Conservation (phyloP, 441 rosid species). For the Pelargonium citronellum region DNA sequence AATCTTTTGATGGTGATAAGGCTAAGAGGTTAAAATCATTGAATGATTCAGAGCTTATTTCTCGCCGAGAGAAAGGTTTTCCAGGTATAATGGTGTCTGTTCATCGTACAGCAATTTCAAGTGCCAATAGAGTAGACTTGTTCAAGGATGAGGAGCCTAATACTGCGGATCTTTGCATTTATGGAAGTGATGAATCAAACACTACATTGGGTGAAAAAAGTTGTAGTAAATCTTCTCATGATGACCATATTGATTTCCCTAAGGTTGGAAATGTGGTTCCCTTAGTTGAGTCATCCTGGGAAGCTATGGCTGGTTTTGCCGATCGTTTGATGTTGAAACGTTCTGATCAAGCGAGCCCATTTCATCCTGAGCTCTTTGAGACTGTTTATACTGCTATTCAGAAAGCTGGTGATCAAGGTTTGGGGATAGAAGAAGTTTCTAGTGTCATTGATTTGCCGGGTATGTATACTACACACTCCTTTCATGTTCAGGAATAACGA, state of each 20-base stretch:
- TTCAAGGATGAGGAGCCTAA: slow-evolving; percentile 40
- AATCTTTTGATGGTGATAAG: slow-evolving; percentile 41
- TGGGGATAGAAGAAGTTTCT: slow-evolving; percentile 59
- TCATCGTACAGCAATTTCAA: slow-evolving; percentile 38
- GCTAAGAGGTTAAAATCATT: slow-evolving; percentile 57
- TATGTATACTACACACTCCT: slow-evolving; percentile 17
- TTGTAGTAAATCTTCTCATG: slow-evolving; percentile 28
- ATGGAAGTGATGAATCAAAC: slow-evolving; percentile 31
- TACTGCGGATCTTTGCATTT: slow-evolving; percentile 17
- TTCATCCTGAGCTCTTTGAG: slow-evolving; percentile 48
- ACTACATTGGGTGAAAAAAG: slow-evolving; percentile 25
- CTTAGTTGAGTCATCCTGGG: slow-evolving; percentile 56
- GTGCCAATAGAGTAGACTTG: slow-evolving; percentile 43
- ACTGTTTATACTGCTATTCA: slow-evolving; percentile 52
- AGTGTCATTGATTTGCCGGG: slow-evolving; percentile 39
- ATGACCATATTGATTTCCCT: slow-evolving; percentile 36
- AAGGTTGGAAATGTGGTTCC: slow-evolving; percentile 33
- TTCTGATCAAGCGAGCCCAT: slow-evolving; percentile 32
- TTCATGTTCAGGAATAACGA: slow-evolving; percentile 10
- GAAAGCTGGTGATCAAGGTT: slow-evolving; percentile 92
- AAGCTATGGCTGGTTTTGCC: slow-evolving; percentile 64
- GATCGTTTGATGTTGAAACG: slow-evolving; percentile 35
- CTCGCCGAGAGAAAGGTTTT: slow-evolving; percentile 90
- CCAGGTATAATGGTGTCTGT: slow-evolving; percentile 70
- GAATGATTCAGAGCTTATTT: slow-evolving; percentile 63